Evolutionary conservation across 306 rosid species (phyloP), one percentile per base, ranked within the genome.

Genomic region (Begonia loranthoides): DNA sequence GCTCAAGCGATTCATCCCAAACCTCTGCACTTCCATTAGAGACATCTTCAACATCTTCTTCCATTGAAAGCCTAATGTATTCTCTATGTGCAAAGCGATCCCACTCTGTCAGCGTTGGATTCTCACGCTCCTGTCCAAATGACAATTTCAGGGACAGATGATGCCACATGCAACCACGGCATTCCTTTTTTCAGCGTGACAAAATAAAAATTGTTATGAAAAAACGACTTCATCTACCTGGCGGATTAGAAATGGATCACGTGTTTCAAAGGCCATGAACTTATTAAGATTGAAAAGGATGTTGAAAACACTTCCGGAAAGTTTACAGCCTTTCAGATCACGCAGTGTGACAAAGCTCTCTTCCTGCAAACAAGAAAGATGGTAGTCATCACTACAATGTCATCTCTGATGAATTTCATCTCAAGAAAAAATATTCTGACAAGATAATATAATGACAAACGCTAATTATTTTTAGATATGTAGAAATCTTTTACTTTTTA

Each of bases 11-110:
- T 63, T 92, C 99, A 57, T 86, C 99, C 99, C 99, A 92, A 67
- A 83, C 94, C 73, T 92, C 99, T n/a, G 96, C 96, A 64, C 99
- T 92, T 54, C 99, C 99, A 45, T 92, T 92, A 57, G 99, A 92
- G 68, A 72, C 99, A 66, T 92, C 99, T 80, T 92, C 99, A 58
- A 86, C 99, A 64, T 92, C 99, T 80, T 92, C 99, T 76, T 92
- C 99, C 99, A 92, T 92, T 45, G 99, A 92, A 70, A 92, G 99
- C 66, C 99, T 83, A 51, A 86, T 92, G 73, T 92, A 92, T 75
- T 92, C 99, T 73, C 99, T 83, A 70, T 92, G 99, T 10, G 99
- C 99, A 75, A 86, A 92, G 52, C 99, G 99, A 61, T 92, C 99
- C 99, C 99, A 92, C 58, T 92, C 99, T 38, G 99, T 92, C 93